A percentile compares a stretch with the other conserved stretches of the same genome.
Conservation (phyloP, 106 monocot species). For the Xerophyta viscosa region DNA sequence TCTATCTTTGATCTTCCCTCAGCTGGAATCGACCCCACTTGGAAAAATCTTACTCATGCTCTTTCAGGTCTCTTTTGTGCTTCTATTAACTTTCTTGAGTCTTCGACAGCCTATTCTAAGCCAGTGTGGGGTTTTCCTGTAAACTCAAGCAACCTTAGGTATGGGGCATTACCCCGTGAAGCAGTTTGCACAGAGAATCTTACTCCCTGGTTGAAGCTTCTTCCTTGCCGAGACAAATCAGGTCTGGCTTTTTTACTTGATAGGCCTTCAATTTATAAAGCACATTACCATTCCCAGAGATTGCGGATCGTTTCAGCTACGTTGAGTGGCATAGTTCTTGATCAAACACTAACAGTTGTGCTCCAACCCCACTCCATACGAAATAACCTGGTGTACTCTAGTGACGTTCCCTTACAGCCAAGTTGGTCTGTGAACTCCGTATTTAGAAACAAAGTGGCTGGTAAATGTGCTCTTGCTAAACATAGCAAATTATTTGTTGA, state of each 20-base stretch:
- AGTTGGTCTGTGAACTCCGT: slow-evolving; percentile 83
- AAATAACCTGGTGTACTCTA: slow-evolving; percentile 2
- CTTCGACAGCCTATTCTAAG: slow-evolving; percentile 64
- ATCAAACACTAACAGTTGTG: slow-evolving; percentile 72
- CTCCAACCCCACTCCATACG: slow-evolving; percentile 42
- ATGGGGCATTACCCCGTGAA: slow-evolving; percentile 94
- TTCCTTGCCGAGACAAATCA: slow-evolving; percentile 92
- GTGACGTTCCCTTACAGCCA: slow-evolving; percentile 41
- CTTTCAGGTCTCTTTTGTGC: slow-evolving; percentile 95
- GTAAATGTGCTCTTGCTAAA: slow-evolving; percentile 66
- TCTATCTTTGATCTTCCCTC: slow-evolving; percentile 59
- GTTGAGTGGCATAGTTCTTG: slow-evolving; percentile 47
- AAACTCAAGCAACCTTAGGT: slow-evolving; percentile 55
- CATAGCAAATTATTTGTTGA: slow-evolving; percentile 67
- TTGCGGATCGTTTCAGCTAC: slow-evolving; percentile 43
- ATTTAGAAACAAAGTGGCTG: slow-evolving; percentile 51
- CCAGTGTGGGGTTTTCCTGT: slow-evolving; percentile 59
- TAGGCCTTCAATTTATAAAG: slow-evolving; percentile 87
- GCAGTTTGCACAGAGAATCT: slow-evolving; percentile 98
- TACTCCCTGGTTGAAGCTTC: slow-evolving; percentile 97
- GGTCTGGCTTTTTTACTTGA: slow-evolving; percentile 79
- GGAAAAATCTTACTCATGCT: slow-evolving; percentile 85
- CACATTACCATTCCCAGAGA: slow-evolving; percentile 88
- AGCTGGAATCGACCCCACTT: slow-evolving; percentile 58
- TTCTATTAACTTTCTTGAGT: slow-evolving; percentile 91